Evolutionary conservation across 2,329 filamentous ascomycete genomes (phyloP), one percentile per base, ranked within the genome.

Genomic region (Aureobasidium sp.): DNA sequence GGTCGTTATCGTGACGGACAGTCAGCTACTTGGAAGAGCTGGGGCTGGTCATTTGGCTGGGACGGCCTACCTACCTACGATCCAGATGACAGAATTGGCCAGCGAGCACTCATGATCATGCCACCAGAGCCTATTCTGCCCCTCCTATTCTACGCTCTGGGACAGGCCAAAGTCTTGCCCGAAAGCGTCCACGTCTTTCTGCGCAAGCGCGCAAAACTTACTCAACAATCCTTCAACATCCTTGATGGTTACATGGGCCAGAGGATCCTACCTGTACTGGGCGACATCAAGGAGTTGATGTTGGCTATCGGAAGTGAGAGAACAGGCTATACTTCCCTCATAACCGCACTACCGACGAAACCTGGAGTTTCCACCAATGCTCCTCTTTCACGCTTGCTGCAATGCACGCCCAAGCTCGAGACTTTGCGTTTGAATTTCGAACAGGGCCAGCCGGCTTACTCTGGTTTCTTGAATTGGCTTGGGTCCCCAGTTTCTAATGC

Each of bases 1-100:
- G 77, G 70, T 11, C 80, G 84, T 5, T 68, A 68, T 14, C 80
- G 85, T 3, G 85, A 88, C 37, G 72, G 71, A 7, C 63, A 67
- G 15, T 52, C 59, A 6, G 68, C 66, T 0, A 61, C 67, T 0
- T 87, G 85, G 85, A 73, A 70, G 8, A 84, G 83, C 69, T 87
- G 85, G 65, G 83, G 84, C 8, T 62, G 61, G 61, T 58, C 61
- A 3, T 57, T 47, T 27, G 52, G 44, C 11, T 42, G 45, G 59
- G 39, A 62, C 1, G 39, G n/a, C 8, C n/a, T 25, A 15, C 3
- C 25, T 22, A 8, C 27, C 8, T 45, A 44, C 27, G 9, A 25
- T 11, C 12, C 39, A 25, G 7, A 36, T 8, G 29, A 31, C 15
- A 5, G 2, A n/a, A 47, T 17, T 2, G 9, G 5, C n/a, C 25